Conservation (phyloP, 2,329 filamentous ascomycete genomes). For the Venturia asperata region DNA sequence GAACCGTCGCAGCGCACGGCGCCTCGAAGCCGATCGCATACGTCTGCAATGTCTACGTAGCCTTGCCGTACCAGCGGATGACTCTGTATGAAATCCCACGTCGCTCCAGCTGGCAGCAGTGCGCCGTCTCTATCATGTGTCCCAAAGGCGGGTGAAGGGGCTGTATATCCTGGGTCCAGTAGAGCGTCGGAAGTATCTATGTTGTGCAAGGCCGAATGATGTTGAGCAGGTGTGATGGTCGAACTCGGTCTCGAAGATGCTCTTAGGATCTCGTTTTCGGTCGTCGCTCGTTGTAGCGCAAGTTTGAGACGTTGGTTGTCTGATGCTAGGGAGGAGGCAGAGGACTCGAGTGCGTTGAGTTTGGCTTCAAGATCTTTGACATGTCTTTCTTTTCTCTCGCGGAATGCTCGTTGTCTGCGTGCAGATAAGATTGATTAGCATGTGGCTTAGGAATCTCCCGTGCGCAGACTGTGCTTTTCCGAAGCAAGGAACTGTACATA, state of each 20-base stretch:
- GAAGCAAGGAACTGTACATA: constrained; percentile 38
- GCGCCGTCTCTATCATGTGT: constrained; percentile 30
- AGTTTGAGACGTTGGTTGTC: constrained; percentile 85
- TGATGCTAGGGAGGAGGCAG: constrained; percentile 61
- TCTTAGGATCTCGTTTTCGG: constrained; percentile 87
- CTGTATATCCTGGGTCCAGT: constrained; percentile 51
- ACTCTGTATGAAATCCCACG: constrained; percentile 83
- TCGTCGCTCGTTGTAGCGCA: constrained; percentile 74
- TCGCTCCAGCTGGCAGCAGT: constrained; percentile 65
- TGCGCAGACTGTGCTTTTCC: neutral
- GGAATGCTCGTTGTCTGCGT: constrained; percentile 82
- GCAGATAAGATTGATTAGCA: constrained; percentile 5
- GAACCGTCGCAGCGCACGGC: constrained; percentile 77
- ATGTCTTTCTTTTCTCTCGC: constrained; percentile 89
- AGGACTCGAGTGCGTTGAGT: constrained; percentile 67
- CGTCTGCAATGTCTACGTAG: constrained; percentile 70
- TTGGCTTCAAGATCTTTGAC: constrained; percentile 90
- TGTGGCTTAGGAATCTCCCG: neutral
- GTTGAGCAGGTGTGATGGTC: neutral
- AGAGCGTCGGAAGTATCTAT: neutral
- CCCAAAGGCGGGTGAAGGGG: constrained; percentile 47
- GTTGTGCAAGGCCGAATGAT: constrained; percentile 6
- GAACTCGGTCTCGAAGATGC: constrained; percentile 16
- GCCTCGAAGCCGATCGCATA: constrained; percentile 70
- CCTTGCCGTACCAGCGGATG: constrained; percentile 72